A percentile compares a stretch with the other conserved stretches of the same genome.
Evolutionary conservation across 768 basidiomycete genomes (phyloP).

Genomic region (Gloeophyllum trabeum): DNA sequence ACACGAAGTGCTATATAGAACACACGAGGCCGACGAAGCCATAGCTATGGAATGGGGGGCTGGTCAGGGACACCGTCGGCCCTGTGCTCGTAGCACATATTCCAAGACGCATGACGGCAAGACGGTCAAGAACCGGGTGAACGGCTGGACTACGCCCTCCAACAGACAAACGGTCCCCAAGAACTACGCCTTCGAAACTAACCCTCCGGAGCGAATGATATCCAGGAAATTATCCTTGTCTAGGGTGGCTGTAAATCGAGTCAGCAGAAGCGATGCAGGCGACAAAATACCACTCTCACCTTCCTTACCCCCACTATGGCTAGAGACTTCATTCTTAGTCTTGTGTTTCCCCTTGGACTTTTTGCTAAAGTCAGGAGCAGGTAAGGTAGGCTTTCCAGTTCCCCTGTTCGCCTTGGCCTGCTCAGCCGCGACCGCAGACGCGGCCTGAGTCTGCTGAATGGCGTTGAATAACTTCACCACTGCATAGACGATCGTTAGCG

Average conservation of each 20-base stretch:
- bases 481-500: slow-evolving; percentile 8
- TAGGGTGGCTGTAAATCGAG: slow-evolving; percentile 35
- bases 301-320: slow-evolving; percentile 36
- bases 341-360: slow-evolving; percentile 42
- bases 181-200: slow-evolving; percentile 63
- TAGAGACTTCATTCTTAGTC: slow-evolving; percentile 41
- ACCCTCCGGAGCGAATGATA: slow-evolving; percentile 71
- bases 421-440: slow-evolving; percentile 37
- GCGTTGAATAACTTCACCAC: slow-evolving; percentile 85
- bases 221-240: slow-evolving; percentile 72
- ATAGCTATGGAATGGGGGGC: too few relatives aligned
- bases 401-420: slow-evolving; percentile 53
- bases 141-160: too few relatives aligned
- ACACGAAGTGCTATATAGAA: too few relatives aligned
- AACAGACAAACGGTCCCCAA: too few relatives aligned
- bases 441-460: slow-evolving; percentile 71
- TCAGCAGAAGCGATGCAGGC: slow-evolving; percentile 5
- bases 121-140: too few relatives aligned
- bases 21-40: too few relatives aligned
- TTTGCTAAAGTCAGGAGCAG: slow-evolving; percentile 46
- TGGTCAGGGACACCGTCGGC: too few relatives aligned
- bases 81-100: too few relatives aligned
- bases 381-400: slow-evolving; percentile 60
- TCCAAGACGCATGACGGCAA: too few relatives aligned
- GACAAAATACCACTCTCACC: slow-evolving; percentile 22